Evolutionary conservation across 352 stramenopile species (phyloP).

Genomic region (Halophytophthora polymorphica): DNA sequence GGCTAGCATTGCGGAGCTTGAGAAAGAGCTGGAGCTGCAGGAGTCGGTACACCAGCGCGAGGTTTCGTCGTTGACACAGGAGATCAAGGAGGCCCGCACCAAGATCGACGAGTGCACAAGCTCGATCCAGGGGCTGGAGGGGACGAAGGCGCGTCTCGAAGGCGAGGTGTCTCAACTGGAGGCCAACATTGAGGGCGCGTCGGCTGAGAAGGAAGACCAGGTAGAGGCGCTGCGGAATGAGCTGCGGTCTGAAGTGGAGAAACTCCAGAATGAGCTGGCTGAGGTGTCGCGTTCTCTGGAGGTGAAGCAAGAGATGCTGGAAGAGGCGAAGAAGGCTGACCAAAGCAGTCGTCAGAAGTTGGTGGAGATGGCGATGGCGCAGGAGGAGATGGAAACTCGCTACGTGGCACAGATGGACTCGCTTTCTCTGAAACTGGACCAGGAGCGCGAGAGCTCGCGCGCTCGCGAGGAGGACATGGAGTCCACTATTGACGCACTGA

Average conservation of each 20-base stretch:
- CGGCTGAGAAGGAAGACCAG: constrained; percentile 28
- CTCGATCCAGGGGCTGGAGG: constrained; percentile 34
- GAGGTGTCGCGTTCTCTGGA: constrained; percentile 28
- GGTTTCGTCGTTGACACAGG: constrained; percentile 29
- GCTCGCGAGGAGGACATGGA: constrained; percentile 42
- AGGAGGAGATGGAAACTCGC: constrained; percentile 42
- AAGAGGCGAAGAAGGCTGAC: constrained; percentile 31
- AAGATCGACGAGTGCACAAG: constrained; percentile 34
- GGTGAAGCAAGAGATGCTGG: constrained; percentile 31
- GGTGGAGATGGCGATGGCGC: constrained; percentile 36
- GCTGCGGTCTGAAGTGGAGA: constrained; percentile 28
- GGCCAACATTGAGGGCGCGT: constrained; percentile 30
- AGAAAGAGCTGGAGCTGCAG: constrained; percentile 34
- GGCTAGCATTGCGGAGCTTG: constrained; percentile 28
- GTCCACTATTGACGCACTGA: constrained; percentile 28
- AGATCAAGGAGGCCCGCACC: constrained; percentile 41
- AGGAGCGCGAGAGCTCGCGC: constrained; percentile 40
- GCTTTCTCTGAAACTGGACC: constrained; percentile 38
- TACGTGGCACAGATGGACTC: constrained; percentile 39
- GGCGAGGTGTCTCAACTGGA: constrained; percentile 35
- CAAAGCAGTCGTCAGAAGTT: constrained; percentile 35
- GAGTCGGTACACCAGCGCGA: constrained; percentile 34
- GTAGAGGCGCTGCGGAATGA: constrained; percentile 18
- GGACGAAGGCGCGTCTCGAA: constrained; percentile 34
- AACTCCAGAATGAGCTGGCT: constrained; percentile 24